Percentiles rank a stretch among this genome's conserved stretches.
Conservation (phyloP, 2,329 filamentous ascomycete genomes). For the Xylaria digitata region DNA sequence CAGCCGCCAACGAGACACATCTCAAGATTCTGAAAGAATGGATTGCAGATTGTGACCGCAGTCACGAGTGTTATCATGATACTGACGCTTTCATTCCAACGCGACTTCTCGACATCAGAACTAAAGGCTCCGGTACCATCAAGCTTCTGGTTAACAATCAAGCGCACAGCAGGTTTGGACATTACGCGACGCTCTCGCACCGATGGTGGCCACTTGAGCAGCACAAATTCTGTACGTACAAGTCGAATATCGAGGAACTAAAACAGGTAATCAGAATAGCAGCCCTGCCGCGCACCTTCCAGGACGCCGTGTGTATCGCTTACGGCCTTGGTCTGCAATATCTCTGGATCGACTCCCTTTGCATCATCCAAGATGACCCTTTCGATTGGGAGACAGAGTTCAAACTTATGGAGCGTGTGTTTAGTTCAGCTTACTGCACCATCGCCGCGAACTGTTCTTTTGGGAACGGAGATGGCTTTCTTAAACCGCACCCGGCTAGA, state of each 20-base stretch:
- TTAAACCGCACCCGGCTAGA: no score
- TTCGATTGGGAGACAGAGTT: constrained; percentile 17
- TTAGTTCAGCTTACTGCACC: constrained; percentile 15
- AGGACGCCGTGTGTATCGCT: constrained; percentile 15
- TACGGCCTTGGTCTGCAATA: background rate
- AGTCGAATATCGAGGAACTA: constrained; percentile 4
- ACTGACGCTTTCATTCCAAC: no score
- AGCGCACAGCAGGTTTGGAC: background rate
- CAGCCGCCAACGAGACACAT: no score
- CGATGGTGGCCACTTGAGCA: background rate
- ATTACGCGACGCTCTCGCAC: constrained; percentile 9
- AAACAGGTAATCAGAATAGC: background rate
- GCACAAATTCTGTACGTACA: constrained; percentile 14
- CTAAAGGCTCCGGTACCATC: no score
- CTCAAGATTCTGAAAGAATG: no score
- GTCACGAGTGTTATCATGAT: no score
- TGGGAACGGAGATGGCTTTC: constrained; percentile 19
- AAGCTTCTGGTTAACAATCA: background rate
- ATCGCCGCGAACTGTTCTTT: constrained; percentile 11
- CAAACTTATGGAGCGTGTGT: constrained; percentile 14
- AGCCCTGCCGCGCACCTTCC: constrained; percentile 4
- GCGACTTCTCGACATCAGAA: no score
- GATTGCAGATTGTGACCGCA: no score
- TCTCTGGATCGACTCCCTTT: constrained; percentile 12
- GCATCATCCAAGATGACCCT: no score